Evolutionary conservation across 2,329 filamentous ascomycete genomes (phyloP).

Genomic region (Colletotrichum coccodes): DNA sequence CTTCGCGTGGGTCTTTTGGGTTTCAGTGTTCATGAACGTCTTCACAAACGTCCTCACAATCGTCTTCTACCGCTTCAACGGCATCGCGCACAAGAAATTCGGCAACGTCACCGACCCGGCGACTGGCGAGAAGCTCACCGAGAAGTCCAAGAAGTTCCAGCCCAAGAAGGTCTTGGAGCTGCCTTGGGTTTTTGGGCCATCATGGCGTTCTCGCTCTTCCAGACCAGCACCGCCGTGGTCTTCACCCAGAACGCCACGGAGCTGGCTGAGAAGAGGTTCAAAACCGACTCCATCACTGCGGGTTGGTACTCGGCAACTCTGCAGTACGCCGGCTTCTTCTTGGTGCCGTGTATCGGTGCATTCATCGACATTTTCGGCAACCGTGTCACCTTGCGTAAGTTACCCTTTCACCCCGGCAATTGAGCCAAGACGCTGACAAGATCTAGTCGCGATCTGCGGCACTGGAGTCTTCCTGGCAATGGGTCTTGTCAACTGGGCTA

Average conservation of each 20-base stretch:
- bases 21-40: slow-evolving; percentile 70
- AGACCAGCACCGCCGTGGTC: slow-evolving; percentile 65
- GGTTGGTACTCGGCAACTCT: slow-evolving; percentile 69
- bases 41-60: slow-evolving; percentile 67
- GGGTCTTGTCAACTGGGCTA: slow-evolving; percentile 62
- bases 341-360: slow-evolving; percentile 65
- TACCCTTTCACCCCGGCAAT: too few relatives aligned
- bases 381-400: slow-evolving; percentile 53
- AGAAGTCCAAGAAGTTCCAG: slow-evolving; percentile 68
- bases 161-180: slow-evolving; percentile 63
- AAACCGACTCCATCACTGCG: slow-evolving; percentile 62
- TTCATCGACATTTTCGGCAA: slow-evolving; percentile 67
- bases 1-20: slow-evolving; percentile 72
- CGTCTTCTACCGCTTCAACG: slow-evolving; percentile 66
- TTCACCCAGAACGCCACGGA: slow-evolving; percentile 70
- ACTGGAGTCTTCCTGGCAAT: slow-evolving; percentile 57
- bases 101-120: slow-evolving; percentile 60
- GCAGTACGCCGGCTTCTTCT: slow-evolving; percentile 66
- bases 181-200: slow-evolving; percentile 69
- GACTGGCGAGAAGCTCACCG: slow-evolving; percentile 68
- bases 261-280: slow-evolving; percentile 68
- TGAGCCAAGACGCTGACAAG: neutral
- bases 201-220: slow-evolving; percentile 64
- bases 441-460: slow-evolving; percentile 53
- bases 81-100: slow-evolving; percentile 59